Percentiles rank a stretch among this genome's conserved stretches.
Conservation (phyloP, 2,329 filamentous ascomycete genomes). For the Arthrobotrys musiformis region DNA sequence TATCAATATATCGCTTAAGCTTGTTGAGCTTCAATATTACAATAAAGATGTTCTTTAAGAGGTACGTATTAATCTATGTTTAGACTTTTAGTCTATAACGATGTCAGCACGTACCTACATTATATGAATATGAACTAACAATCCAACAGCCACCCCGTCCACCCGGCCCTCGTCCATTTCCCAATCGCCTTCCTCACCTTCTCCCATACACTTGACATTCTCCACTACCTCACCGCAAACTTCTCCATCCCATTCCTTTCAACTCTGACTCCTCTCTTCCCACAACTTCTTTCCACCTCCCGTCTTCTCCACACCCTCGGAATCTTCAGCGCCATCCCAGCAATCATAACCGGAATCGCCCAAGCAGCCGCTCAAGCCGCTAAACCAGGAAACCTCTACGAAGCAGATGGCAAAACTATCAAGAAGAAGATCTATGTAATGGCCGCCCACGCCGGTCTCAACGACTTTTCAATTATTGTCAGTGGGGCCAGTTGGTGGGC, state of each 20-base stretch:
- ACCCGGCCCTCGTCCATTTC: constrained; percentile 53
- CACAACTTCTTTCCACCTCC: constrained; percentile 32
- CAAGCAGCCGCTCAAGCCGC: constrained; percentile 32
- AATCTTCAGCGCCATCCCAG: constrained; percentile 39
- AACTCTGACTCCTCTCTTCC: constrained; percentile 26
- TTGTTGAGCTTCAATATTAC: neutral
- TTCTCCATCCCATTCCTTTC: constrained; percentile 38
- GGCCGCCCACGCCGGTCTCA: constrained; percentile 36
- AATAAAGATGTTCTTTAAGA: constrained; percentile 20
- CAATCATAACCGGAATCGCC: constrained; percentile 25
- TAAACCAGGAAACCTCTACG: constrained; percentile 35
- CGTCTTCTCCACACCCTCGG: constrained; percentile 46
- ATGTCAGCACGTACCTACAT: neutral
- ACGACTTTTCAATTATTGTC: constrained; percentile 30
- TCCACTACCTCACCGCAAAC: constrained; percentile 39
- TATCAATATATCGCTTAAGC: neutral
- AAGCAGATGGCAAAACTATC: constrained; percentile 48
- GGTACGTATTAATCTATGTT: neutral
- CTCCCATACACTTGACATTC: constrained; percentile 44
- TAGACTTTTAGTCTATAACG: neutral
- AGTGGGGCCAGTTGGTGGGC: constrained; percentile 42
- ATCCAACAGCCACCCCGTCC: constrained; percentile 39
- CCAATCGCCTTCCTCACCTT: constrained; percentile 54
- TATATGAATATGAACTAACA: neutral
- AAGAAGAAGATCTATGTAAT: constrained; percentile 46